These are phyloP conservation scores for Colletotrichum lini DNA, from an alignment of 2,329 filamentous ascomycete species.

Conservation along the genomic window DNA sequence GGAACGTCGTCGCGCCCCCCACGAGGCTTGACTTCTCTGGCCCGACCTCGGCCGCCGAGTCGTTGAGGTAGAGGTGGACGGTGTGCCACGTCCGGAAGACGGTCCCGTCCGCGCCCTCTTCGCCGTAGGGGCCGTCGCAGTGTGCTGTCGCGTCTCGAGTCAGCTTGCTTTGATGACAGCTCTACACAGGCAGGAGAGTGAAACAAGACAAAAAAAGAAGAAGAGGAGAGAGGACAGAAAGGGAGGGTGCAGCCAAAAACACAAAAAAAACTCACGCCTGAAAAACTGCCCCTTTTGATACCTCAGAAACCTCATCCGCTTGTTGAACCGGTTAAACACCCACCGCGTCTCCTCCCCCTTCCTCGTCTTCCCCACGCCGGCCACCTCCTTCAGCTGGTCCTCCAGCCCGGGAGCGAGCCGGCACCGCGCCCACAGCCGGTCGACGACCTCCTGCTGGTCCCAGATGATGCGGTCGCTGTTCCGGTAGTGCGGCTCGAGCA, in stretches of 20 bases:
- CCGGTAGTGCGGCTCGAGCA: conserved; percentile 69
- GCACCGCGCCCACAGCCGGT: conserved; percentile 75
- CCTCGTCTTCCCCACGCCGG: conserved; percentile 44
- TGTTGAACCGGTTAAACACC: conserved; percentile 72
- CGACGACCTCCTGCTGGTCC: conserved; percentile 74
- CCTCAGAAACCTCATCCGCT: conserved; percentile 81
- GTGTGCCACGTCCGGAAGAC: conserved; percentile 66
- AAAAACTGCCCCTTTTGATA: conserved; percentile 83
- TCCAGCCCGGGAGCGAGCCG: conserved; percentile 56
- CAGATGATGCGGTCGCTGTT: conserved; percentile 85
- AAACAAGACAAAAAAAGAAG: no score
- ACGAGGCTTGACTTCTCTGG: conserved; percentile 53
- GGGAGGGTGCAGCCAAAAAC: no score
- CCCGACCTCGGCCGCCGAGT: conserved; percentile 59
- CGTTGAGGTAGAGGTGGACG: conserved; percentile 69
- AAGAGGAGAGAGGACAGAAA: neutral
- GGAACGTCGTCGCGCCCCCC: conserved; percentile 71
- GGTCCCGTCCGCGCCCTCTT: conserved; percentile 60
- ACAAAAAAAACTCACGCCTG: conserved; percentile 56
- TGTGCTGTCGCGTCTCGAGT: conserved; percentile 64
- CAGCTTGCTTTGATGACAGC: neutral
- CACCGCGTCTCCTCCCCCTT: conserved; percentile 47
- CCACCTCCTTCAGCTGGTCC: conserved; percentile 56
- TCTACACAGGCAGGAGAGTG: no score
- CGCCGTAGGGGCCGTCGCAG: conserved; percentile 75